These are phyloP conservation scores for Suillus clintonianus DNA, from an alignment of 768 basidiomycete genomes.

Conservation along the genomic window DNA sequence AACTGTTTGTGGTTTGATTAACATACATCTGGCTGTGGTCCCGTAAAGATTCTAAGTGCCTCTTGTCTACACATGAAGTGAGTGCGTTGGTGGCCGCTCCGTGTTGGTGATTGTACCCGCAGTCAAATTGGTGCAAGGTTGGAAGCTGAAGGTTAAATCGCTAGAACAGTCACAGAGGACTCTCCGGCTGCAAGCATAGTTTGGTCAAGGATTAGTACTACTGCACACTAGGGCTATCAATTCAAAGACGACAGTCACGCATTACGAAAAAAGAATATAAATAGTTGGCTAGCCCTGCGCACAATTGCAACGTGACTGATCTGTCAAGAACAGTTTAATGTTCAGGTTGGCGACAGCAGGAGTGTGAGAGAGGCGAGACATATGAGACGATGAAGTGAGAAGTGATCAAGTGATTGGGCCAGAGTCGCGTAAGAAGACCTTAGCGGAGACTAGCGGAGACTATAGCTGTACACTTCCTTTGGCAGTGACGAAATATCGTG, in stretches of 20 bases:
- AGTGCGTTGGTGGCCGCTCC: neutral
- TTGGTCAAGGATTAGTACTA: neutral
- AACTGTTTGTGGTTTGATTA: neutral
- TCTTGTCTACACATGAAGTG: neutral
- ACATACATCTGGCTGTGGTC: neutral
- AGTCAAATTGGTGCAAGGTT: neutral
- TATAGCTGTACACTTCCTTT: constrained; percentile 16
- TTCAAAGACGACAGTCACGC: too few species aligned
- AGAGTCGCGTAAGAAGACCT: constrained; percentile 2
- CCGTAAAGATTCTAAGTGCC: neutral
- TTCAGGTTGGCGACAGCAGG: neutral
- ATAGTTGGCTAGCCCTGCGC: neutral
- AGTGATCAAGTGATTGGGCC: constrained; percentile 9
- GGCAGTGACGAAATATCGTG: constrained; percentile 8
- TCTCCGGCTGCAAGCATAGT: neutral
- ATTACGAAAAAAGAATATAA: neutral
- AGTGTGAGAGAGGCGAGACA: neutral
- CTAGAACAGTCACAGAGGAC: neutral
- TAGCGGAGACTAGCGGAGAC: constrained; percentile 2
- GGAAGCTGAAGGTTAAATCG: neutral
- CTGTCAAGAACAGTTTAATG: neutral
- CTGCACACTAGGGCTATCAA: neutral
- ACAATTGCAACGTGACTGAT: neutral
- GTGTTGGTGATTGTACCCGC: neutral
- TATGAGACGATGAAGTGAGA: constrained; percentile 1